A percentile compares a stretch with the other conserved stretches of the same genome.
These are phyloP conservation scores for Boletus vermiculosoides DNA, from an alignment of 768 basidiomycete genomes.

Conservation along the genomic window DNA sequence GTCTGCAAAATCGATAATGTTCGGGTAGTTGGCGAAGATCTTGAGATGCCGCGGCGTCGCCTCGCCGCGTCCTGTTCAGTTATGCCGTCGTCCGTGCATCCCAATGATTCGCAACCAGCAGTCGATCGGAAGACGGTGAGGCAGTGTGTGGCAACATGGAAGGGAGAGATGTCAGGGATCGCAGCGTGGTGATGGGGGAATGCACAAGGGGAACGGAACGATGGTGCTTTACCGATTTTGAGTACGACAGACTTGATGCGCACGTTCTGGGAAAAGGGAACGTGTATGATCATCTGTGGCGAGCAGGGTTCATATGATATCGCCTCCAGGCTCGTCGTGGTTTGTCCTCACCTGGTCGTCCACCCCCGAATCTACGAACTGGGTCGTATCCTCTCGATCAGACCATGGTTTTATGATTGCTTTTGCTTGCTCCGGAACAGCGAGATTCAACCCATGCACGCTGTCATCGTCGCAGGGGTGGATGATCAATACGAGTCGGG, in stretches of 20 bases:
- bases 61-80: conserved; percentile 66
- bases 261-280: conserved; percentile 80
- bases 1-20: conserved; percentile 76
- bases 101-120: conserved; percentile 2
- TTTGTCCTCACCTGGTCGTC: conserved; percentile 70
- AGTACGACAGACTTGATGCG: conserved; percentile 70
- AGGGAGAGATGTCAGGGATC: conserved; percentile 9
- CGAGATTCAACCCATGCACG: conserved; percentile 77
- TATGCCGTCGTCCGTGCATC: conserved; percentile 4
- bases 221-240: conserved; percentile 59
- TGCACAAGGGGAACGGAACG: conserved; percentile 2
- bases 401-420: conserved; percentile 81
- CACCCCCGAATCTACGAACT: conserved; percentile 74
- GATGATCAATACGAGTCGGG: background rate
- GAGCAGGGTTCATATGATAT: conserved; percentile 16
- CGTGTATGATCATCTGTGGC: conserved; percentile 70
- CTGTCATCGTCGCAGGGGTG: conserved; percentile 34
- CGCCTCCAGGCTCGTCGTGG: background rate
- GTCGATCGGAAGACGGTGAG: conserved; percentile 3
- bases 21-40: conserved; percentile 70
- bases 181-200: conserved; percentile 9
- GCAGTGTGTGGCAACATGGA: conserved; percentile 5
- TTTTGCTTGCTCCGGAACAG: conserved; percentile 78
- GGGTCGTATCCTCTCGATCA: conserved; percentile 62
- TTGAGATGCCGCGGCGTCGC: conserved; percentile 70